Evolutionary conservation across 139 green algal genomes (phyloP), one percentile per base, ranked within the genome.

Genomic region (Chara braunii): DNA sequence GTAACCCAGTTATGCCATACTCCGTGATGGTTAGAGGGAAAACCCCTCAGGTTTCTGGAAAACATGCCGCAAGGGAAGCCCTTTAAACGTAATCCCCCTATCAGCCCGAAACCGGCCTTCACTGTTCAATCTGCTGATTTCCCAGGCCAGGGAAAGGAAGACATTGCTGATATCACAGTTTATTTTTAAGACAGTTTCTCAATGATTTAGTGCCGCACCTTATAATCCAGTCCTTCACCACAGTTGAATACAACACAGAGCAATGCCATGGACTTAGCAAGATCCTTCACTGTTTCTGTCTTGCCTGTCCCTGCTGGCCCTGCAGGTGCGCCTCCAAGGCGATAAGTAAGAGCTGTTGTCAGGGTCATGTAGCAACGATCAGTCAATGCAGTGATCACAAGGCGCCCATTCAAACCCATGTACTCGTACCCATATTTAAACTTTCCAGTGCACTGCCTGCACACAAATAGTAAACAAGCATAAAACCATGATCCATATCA

Each of bases 191-290:
- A n/a, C n/a, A n/a, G n/a, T n/a, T n/a, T n/a, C n/a, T n/a, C n/a
- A n/a, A n/a, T n/a, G n/a, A n/a, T n/a, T n/a, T n/a, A n/a, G n/a
- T n/a, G n/a, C n/a, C n/a, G n/a, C n/a, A n/a, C n/a, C n/a, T 90
- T 90, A 83, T 90, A 90, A 70, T 94, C 86, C 58, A 94, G 74
- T 28, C 85, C 85, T 64, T 94, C 86, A 29, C 85, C 85, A 67
- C 86, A 94, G 75, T 94, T 94, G 81, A 94, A 94, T 43, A 94
- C 86, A 23, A 94, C 86, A 74, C 85, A 90, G 23, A 89, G 83
- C 74, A 90, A 68, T 14, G 84, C 85, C 73, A 94, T 83, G 43
- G 54, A 76, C 78, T 94, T 94, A 51, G 84, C 85, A 48, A 90
- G 65, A 55, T 90, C 85, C 77, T 90, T 90, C 1, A 56, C 55